Evolutionary conservation across 805 yeast genomes (phyloP).

Genomic region (Monosporozyma siamensis): DNA sequence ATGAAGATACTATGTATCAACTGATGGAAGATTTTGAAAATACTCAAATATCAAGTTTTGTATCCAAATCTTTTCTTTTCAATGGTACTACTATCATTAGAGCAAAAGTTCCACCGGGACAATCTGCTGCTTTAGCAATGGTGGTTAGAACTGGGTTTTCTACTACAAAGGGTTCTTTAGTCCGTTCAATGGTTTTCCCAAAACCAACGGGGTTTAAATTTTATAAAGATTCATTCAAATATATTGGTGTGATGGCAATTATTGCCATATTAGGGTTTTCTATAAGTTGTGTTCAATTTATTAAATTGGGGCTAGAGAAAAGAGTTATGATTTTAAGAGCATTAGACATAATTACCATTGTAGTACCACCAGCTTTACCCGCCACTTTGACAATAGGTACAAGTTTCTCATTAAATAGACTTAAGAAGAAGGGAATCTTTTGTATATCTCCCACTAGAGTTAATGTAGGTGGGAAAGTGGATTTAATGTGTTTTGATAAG

Average conservation of each 20-base stretch:
- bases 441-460: constrained; percentile 93
- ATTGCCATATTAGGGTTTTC: constrained; percentile 81
- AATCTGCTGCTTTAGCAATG: constrained; percentile 64
- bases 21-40: constrained; percentile 48
- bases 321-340: constrained; percentile 76
- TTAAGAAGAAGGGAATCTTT: constrained; percentile 59
- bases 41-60: constrained; percentile 48
- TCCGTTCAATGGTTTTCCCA: constrained; percentile 94
- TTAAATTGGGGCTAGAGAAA: constrained; percentile 62
- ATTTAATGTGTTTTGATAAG: constrained; percentile 86
- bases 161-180: constrained; percentile 89
- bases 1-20: constrained; percentile 47
- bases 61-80: constrained; percentile 70
- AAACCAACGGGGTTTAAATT: constrained; percentile 90
- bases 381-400: constrained; percentile 97
- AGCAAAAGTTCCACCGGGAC: constrained; percentile 52
- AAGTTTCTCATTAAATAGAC: constrained; percentile 74
- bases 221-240: constrained; percentile 88
- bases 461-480: constrained; percentile 92
- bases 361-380: constrained; percentile 97
- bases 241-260: constrained; percentile 86
- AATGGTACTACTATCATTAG: constrained; percentile 86
- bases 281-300: constrained; percentile 73
- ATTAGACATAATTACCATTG: constrained; percentile 87
- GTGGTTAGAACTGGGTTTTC: constrained; percentile 86